These are phyloP conservation scores for Porogramme epimiltina DNA, from an alignment of 1,284 basidiomycete species.

Conservation along the genomic window DNA sequence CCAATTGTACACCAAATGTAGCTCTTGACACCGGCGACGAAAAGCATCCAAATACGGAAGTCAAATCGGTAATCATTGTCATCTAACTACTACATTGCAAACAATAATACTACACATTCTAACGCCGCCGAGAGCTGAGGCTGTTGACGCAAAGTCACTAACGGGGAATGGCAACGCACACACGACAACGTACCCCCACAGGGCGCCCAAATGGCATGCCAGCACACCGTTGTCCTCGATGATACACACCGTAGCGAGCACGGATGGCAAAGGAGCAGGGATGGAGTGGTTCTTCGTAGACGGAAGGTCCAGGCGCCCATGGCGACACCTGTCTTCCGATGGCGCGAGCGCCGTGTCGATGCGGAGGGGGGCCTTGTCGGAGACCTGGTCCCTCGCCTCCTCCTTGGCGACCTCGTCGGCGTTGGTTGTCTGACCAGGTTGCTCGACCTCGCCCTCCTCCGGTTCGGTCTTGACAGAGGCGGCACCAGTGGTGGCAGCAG, in stretches of 20 bases:
- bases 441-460: slow-evolving; percentile 42
- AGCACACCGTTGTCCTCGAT: slow-evolving; percentile 89
- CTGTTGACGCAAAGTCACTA: too few species aligned
- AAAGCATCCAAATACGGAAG: too few species aligned
- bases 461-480: slow-evolving; percentile 35
- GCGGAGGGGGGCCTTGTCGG: slow-evolving; percentile 52
- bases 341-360: slow-evolving; percentile 56
- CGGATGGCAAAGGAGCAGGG: slow-evolving; percentile 58
- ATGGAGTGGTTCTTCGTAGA: slow-evolving; percentile 43
- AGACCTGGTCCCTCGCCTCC: slow-evolving; percentile 37
- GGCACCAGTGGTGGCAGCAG: slow-evolving; percentile 30
- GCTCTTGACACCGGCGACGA: too few species aligned
- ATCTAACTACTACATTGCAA: too few species aligned
- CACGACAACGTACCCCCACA: too few species aligned
- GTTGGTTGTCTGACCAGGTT: slow-evolving; percentile 37
- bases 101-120: too few species aligned
- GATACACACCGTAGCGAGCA: slow-evolving; percentile 72
- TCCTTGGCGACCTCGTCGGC: slow-evolving; percentile 36
- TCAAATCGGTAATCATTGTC: too few species aligned
- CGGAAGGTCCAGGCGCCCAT: slow-evolving; percentile 74
- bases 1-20: too few species aligned
- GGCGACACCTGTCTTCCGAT: slow-evolving; percentile 50
- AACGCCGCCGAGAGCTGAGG: too few species aligned
- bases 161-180: too few species aligned
- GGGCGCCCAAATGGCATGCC: too few species aligned